These are phyloP conservation scores for Claviceps maximensis DNA, from an alignment of 2,329 filamentous ascomycete genomes.

Conservation along the genomic window DNA sequence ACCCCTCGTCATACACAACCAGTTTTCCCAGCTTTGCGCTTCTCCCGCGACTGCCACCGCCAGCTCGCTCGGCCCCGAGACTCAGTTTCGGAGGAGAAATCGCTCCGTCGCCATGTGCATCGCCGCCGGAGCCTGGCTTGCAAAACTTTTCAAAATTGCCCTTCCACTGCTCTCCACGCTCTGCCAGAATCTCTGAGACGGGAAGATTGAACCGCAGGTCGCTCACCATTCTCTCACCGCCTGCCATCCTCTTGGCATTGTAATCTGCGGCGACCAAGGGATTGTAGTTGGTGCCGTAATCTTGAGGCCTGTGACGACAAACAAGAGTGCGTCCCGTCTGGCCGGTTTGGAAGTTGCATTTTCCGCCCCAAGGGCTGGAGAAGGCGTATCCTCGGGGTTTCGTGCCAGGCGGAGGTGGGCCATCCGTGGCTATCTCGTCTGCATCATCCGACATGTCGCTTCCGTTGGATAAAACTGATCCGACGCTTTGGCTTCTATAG, in stretches of 20 bases:
- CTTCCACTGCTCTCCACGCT: constrained; percentile 23
- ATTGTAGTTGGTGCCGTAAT: constrained; percentile 24
- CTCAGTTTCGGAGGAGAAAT: constrained; percentile 49
- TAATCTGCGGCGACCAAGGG: constrained; percentile 29
- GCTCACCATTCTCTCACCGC: constrained; percentile 38
- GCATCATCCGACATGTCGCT: not conserved
- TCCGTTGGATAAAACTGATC: constrained; percentile 16
- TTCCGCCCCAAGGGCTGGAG: constrained; percentile 72
- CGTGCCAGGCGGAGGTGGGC: constrained; percentile 13
- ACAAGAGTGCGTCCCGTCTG: constrained; percentile 60
- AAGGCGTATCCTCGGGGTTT: constrained; percentile 62
- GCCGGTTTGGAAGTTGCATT: constrained; percentile 74
- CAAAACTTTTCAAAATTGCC: constrained; percentile 31
- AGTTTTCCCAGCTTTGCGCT: constrained; percentile 89
- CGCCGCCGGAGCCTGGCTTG: constrained; percentile 21
- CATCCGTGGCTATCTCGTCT: constrained; percentile 1
- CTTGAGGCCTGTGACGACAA: constrained; percentile 58
- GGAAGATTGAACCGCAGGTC: constrained; percentile 87
- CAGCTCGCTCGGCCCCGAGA: constrained; percentile 70
- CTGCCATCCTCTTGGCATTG: constrained; percentile 3
- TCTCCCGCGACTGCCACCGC: constrained; percentile 74
- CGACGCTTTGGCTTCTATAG: constrained; percentile 16
- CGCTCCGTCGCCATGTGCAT: constrained; percentile 25
- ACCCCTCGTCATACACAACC: constrained; percentile 74
- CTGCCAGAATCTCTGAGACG: constrained; percentile 34